Percentiles rank a stretch among this genome's conserved stretches.
phyloP scores from a whole-genome alignment of 2,329 filamentous ascomycete genomes.

The Colletotrichum gloeosporioides region DNA sequence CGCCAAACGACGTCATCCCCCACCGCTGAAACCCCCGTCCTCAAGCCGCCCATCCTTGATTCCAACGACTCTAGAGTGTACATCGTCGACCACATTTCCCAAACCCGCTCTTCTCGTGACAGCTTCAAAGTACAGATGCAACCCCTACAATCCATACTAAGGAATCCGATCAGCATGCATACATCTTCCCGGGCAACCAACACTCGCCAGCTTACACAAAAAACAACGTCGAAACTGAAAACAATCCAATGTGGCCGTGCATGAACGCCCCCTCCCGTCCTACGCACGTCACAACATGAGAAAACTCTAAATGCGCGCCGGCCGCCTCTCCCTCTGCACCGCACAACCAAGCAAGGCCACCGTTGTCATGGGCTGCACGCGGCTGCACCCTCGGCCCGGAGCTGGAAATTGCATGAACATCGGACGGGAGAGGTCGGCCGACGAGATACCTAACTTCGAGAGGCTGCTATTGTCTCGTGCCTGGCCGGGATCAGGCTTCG shows the following conservation, averaged over 20 bases:
- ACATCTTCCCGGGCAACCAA: not conserved
- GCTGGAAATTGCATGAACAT: not conserved
- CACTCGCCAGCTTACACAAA: not conserved
- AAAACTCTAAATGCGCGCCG: not conserved
- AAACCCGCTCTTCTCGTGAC: not conserved
- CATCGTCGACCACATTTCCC: not conserved
- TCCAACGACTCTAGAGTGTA: not conserved
- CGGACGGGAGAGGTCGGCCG: not conserved
- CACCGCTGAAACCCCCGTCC: conserved; percentile 2
- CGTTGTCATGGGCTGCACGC: not conserved
- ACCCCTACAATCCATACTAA: fast-evolving
- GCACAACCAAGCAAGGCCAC: not conserved
- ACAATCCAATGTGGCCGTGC: not conserved
- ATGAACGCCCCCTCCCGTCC: not conserved
- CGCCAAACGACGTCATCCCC: not conserved
- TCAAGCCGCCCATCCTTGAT: not conserved
- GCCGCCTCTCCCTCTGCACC: not conserved
- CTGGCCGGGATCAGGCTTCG: not conserved
- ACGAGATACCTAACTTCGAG: not conserved
- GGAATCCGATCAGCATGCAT: fast-evolving
- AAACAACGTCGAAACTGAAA: not conserved
- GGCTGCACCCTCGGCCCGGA: not conserved
- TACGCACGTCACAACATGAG: conserved; percentile 2
- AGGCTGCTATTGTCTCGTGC: not conserved
- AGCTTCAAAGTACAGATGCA: not conserved